Evolutionary conservation across 345 rosid genomes (phyloP).

Genomic region (Salix purpurea): DNA sequence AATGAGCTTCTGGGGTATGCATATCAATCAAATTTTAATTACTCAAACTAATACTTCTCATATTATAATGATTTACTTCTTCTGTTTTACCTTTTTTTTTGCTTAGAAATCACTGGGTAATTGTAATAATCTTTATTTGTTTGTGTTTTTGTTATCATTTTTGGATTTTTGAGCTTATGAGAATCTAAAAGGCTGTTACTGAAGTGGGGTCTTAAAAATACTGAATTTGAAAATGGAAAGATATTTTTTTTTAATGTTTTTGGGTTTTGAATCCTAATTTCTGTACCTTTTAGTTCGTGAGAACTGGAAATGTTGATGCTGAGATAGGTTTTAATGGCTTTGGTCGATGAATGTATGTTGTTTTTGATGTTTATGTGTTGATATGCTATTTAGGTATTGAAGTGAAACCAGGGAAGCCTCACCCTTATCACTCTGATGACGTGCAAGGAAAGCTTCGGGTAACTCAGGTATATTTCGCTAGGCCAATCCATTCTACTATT

Average conservation of each 20-base stretch:
- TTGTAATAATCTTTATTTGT: background rate
- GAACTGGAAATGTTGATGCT: background rate
- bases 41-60: background rate
- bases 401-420: conserved; percentile 80
- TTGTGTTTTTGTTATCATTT: background rate
- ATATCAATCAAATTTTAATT: background rate
- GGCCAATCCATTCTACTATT: background rate
- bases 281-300: background rate
- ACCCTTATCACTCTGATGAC: conserved; percentile 51
- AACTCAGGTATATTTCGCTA: conserved; percentile 59
- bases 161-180: background rate
- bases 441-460: conserved; percentile 65
- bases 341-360: background rate
- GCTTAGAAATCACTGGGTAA: background rate
- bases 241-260: background rate
- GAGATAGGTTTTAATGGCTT: background rate
- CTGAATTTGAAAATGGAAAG: background rate
- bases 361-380: background rate
- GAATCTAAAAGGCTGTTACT: background rate
- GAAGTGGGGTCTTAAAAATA: background rate
- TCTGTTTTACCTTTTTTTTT: background rate
- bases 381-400: conserved; percentile 51
- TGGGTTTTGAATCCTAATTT: background rate
- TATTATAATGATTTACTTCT: background rate
- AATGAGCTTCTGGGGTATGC: conserved; percentile 16